A percentile compares a stretch with the other conserved stretches of the same genome.
These are phyloP conservation scores for Arthonia radiata DNA, from an alignment of 495 filamentous ascomycete species.

Conservation along the genomic window DNA sequence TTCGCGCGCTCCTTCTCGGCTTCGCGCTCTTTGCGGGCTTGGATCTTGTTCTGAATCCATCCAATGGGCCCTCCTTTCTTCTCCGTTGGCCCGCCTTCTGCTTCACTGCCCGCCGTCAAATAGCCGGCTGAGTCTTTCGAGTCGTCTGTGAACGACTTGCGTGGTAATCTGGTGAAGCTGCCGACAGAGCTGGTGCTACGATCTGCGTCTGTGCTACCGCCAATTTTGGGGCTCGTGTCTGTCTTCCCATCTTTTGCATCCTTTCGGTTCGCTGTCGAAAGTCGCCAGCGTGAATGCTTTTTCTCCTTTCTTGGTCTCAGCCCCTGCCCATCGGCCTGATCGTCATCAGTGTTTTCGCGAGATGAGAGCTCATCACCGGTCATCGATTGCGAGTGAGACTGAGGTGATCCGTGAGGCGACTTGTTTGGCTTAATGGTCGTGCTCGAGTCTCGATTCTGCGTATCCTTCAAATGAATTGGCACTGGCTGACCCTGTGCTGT, in stretches of 20 bases:
- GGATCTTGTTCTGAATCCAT: constrained; percentile 67
- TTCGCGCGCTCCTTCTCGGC: constrained; percentile 28
- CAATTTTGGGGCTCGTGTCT: constrained; percentile 2
- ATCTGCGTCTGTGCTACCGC: constrained; percentile 3
- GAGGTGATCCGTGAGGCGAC: constrained; percentile 44
- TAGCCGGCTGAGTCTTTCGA: constrained; percentile 16
- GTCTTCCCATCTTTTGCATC: constrained; percentile 18
- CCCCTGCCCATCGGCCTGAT: constrained; percentile 33
- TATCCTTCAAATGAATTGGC: no score
- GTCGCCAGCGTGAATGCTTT: constrained; percentile 44
- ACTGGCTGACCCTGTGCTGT: no score
- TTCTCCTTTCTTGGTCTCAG: constrained; percentile 29
- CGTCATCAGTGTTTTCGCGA: constrained; percentile 53
- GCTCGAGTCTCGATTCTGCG: constrained; percentile 16
- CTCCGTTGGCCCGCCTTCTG: constrained; percentile 23
- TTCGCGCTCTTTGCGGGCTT: constrained; percentile 39
- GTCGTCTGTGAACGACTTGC: constrained; percentile 32
- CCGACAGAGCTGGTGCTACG: constrained; percentile 6
- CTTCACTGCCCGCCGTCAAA: constrained; percentile 10
- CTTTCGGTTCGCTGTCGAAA: constrained; percentile 31
- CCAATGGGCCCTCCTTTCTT: constrained; percentile 51
- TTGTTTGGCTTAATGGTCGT: constrained; percentile 31
- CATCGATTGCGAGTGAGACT: constrained; percentile 45
- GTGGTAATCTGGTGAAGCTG: constrained; percentile 7
- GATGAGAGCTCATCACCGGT: no score